Percentiles rank a stretch among this genome's conserved stretches.
Conservation (phyloP, 805 yeast species). For the Candida schatavii region DNA sequence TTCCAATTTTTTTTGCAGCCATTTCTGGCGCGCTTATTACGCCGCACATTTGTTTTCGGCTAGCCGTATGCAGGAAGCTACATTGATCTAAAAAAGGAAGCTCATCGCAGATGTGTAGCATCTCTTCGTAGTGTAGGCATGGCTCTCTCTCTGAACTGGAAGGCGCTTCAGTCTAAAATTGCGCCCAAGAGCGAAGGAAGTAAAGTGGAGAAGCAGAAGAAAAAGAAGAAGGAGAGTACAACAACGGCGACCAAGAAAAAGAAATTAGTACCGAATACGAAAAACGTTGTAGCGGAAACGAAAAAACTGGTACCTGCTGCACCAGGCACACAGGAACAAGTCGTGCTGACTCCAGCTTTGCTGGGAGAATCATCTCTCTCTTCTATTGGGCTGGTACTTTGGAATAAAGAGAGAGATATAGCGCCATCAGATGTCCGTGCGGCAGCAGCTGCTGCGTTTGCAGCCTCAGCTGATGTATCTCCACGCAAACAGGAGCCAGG, state of each 20-base stretch:
- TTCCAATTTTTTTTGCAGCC: no score
- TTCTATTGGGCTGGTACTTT: slow-evolving; percentile 19
- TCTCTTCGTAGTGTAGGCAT: no score
- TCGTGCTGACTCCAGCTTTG: slow-evolving; percentile 1
- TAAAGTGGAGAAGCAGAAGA: slow-evolving; percentile 7
- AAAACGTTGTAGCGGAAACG: neutral
- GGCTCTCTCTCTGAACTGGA: slow-evolving; percentile 9
- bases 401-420: slow-evolving; percentile 24
- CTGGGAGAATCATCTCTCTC: neutral
- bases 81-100: no score
- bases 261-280: neutral
- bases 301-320: no score
- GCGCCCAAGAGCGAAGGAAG: neutral
- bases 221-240: slow-evolving; percentile 9
- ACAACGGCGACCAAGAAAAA: slow-evolving; percentile 2
- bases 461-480: slow-evolving; percentile 13
- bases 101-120: no score
- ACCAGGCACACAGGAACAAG: no score
- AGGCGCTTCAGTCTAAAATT: slow-evolving; percentile 7
- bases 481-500: slow-evolving; percentile 51
- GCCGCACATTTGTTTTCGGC: no score
- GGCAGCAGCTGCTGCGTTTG: slow-evolving; percentile 3
- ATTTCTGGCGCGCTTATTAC: no score
- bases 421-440: slow-evolving; percentile 10
- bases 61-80: no score